Evolutionary conservation across 441 rosid genomes (phyloP), one percentile per base, ranked within the genome.

Genomic region (Breynia disticha): DNA sequence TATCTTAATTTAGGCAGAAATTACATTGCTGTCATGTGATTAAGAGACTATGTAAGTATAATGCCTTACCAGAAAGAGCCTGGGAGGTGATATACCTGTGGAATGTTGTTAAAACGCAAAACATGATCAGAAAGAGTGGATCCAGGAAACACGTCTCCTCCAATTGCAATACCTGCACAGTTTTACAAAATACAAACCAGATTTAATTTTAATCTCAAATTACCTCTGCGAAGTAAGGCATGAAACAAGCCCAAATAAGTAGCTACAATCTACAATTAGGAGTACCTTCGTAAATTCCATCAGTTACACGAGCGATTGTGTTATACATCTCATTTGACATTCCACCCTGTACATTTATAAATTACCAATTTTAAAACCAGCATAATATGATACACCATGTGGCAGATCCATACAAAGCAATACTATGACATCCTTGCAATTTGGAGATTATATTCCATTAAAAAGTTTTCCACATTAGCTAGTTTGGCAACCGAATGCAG

Each of bases 101-200:
- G 96, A 63, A 90, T 90, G 75, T 87, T 87, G 79, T 85, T 87
- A 67, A 90, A 90, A 68, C 98, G 72, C 80, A 90, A 71, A 56
- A 85, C 77, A 67, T 87, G 90, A 74, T 90, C 93, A 51, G 96
- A 90, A 55, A 90, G 82, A 24, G 98, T 90, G 44, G 98, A 90
- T 47, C 95, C 95, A 0, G 95, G 96, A 77, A 87, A 90, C 60
- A 87, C 98, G 74, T 90, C 98, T 61, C 98, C 98, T 73, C 95
- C 96, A 64, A 87, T 90, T 52, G 95, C 98, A 73, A 90, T 83
- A 59, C 98, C 98, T 90, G 51, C 17, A 51, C 17, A 18, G 71
- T n/a, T 72, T 60, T 50, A 67, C 55, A 59, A 59, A 19, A 7
- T 16, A 60, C 13, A 41, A 45, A 52, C 54, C 48, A 67, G 18